Percentiles rank a stretch among this genome's conserved stretches.
These are phyloP conservation scores for Mycosphaerella sp. DNA, from an alignment of 2,329 filamentous ascomycete genomes.

Conservation along the genomic window DNA sequence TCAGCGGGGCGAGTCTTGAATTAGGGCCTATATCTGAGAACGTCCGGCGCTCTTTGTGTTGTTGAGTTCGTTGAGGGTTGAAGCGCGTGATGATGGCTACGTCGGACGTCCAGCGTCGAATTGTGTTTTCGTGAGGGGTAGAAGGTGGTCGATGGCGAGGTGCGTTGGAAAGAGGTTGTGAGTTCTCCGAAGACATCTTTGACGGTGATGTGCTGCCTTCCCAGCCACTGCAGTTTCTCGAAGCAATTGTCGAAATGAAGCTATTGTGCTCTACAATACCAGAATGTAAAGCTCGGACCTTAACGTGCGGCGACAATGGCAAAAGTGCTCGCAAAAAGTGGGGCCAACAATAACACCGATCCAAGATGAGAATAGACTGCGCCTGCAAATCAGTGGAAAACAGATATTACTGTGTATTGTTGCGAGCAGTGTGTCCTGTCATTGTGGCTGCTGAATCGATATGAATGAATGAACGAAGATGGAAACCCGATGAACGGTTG, in stretches of 20 bases:
- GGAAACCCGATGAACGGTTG: background rate
- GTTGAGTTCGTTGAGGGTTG: background rate
- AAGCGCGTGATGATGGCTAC: background rate
- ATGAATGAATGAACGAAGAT: background rate
- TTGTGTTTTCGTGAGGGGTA: background rate
- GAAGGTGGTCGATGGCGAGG: background rate
- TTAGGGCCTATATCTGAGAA: background rate
- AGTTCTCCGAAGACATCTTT: constrained; percentile 1
- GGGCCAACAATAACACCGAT: background rate
- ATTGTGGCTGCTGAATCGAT: background rate
- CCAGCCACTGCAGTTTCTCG: background rate
- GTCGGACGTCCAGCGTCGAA: background rate
- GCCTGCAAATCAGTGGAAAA: background rate
- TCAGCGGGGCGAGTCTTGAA: constrained; percentile 5
- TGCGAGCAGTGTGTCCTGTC: background rate
- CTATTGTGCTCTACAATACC: constrained; percentile 9
- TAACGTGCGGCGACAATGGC: background rate
- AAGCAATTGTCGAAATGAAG: background rate
- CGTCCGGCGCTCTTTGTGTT: background rate
- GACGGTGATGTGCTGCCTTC: background rate
- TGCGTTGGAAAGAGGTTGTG: background rate
- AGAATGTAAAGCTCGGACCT: background rate
- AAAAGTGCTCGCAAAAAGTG: background rate
- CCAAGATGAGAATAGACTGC: background rate
- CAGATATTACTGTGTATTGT: background rate